phyloP scores from a whole-genome alignment of 768 basidiomycete species.

The Boletus rubroflammeus region DNA sequence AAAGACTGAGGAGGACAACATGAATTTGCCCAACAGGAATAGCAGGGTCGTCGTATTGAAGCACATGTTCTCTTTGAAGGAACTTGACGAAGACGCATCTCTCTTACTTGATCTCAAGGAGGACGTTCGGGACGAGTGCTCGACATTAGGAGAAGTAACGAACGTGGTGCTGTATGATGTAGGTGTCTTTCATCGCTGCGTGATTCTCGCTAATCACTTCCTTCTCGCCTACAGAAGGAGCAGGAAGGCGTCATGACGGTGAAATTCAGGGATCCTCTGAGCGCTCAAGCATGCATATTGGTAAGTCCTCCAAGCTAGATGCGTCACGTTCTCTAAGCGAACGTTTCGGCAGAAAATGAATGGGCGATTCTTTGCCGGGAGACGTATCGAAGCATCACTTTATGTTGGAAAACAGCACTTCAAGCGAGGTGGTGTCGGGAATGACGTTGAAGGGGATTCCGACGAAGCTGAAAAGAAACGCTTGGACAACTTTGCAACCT shows the following conservation, averaged over 20 bases:
- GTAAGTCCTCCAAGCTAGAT: conserved; percentile 42
- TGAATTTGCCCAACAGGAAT: conserved; percentile 46
- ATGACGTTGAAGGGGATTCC: conserved; percentile 59
- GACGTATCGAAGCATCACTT: conserved; percentile 75
- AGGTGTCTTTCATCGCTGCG: conserved; percentile 30
- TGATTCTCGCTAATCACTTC: conserved; percentile 1
- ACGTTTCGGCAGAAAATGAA: conserved; percentile 75
- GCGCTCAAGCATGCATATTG: conserved; percentile 88
- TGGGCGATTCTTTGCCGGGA: conserved; percentile 84
- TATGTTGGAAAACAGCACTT: conserved; percentile 82
- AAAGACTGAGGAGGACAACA: conserved; percentile 52
- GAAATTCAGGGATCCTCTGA: conserved; percentile 89
- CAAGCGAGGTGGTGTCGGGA: conserved; percentile 65
- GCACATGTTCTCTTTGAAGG: conserved; percentile 88
- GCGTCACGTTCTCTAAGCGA: not conserved
- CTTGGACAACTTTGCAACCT: conserved; percentile 82
- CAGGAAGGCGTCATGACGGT: conserved; percentile 92
- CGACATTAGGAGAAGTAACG: conserved; percentile 88
- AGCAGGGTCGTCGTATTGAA: conserved; percentile 88
- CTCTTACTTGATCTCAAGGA: conserved; percentile 91
- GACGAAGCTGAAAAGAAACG: conserved; percentile 80
- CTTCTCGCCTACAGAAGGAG: conserved; percentile 61
- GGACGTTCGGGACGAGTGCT: conserved; percentile 93
- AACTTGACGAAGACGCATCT: conserved; percentile 81
- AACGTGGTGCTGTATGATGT: conserved; percentile 96